Evolutionary conservation across 805 yeast species (phyloP).

Genomic region (Candida andamanensis): DNA sequence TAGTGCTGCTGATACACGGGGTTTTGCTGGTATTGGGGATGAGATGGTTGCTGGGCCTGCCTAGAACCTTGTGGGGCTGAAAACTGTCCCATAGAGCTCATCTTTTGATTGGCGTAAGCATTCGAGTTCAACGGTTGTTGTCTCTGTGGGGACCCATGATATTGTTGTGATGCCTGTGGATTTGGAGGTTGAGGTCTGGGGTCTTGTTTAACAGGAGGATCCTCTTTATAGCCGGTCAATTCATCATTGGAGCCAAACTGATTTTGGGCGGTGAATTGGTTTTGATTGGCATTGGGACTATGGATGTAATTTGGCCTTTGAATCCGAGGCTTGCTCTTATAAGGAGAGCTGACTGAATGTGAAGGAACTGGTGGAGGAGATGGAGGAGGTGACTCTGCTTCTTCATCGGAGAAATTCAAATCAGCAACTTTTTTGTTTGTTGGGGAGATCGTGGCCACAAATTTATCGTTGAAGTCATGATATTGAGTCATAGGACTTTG

Average conservation of each 20-base stretch:
- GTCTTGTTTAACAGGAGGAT: constrained; percentile 8
- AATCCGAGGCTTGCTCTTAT: constrained; percentile 6
- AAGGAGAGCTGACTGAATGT: constrained; percentile 15
- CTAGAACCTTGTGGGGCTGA: background rate
- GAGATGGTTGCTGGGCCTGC: constrained; percentile 3
- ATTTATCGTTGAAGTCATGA: constrained; percentile 36
- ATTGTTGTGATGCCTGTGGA: constrained; percentile 5
- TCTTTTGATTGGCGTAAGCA: background rate
- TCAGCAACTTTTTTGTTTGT: constrained; percentile 2
- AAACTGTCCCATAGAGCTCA: background rate
- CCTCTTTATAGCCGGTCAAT: constrained; percentile 10
- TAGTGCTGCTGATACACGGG: constrained; percentile 8
- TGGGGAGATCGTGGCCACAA: constrained; percentile 14
- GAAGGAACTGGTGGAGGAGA: constrained; percentile 21
- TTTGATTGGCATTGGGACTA: constrained; percentile 28
- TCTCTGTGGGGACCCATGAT: background rate
- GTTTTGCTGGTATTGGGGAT: constrained; percentile 3
- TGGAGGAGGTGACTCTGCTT: constrained; percentile 12
- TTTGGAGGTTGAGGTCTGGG: constrained; percentile 13
- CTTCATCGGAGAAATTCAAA: constrained; percentile 1
- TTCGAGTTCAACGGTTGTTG: constrained; percentile 5
- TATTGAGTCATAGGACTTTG: constrained; percentile 41
- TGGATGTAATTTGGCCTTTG: constrained; percentile 27
- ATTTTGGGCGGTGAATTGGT: constrained; percentile 13
- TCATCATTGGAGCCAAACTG: constrained; percentile 5